Percentiles rank a stretch among this genome's conserved stretches.
Evolutionary conservation across 768 basidiomycete genomes (phyloP).

Genomic region (Tulasnella sp.): DNA sequence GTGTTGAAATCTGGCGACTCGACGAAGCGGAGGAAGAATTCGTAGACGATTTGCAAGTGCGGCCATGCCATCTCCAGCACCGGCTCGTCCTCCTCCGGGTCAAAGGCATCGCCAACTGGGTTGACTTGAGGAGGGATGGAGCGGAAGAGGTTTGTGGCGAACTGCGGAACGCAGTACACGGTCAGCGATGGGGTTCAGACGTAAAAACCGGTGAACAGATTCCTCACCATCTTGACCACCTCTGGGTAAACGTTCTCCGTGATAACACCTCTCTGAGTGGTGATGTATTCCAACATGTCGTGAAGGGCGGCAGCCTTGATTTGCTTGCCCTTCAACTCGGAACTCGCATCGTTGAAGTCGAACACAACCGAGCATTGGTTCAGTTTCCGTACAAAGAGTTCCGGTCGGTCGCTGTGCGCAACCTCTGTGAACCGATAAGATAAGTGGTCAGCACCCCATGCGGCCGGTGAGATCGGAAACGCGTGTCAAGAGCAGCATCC

Average conservation of each 20-base stretch:
- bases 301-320: conserved; percentile 97
- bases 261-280: conserved; percentile 91
- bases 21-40: conserved; percentile 98
- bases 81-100: conserved; percentile 99
- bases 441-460: neutral
- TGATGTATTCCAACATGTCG: conserved; percentile 99
- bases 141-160: conserved; percentile 96
- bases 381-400: conserved; percentile 90
- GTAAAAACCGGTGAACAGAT: neutral
- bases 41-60: conserved; percentile 98
- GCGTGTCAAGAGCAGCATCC: neutral
- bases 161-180: conserved; percentile 51
- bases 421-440: conserved; percentile 59
- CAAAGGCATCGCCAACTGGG: conserved; percentile 96
- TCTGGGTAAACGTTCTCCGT: conserved; percentile 98
- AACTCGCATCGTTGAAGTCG: conserved; percentile 96
- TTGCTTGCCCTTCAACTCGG: conserved; percentile 95
- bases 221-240: conserved; percentile 91
- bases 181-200: neutral
- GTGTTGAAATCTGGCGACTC: conserved; percentile 98
- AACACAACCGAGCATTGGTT: conserved; percentile 96
- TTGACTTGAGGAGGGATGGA: conserved; percentile 99
- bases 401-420: conserved; percentile 77
- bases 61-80: conserved; percentile 99
- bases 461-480: neutral